phyloP scores from a whole-genome alignment of 192 early-diverging fungal species.

The Pilobolus umbonatus region DNA sequence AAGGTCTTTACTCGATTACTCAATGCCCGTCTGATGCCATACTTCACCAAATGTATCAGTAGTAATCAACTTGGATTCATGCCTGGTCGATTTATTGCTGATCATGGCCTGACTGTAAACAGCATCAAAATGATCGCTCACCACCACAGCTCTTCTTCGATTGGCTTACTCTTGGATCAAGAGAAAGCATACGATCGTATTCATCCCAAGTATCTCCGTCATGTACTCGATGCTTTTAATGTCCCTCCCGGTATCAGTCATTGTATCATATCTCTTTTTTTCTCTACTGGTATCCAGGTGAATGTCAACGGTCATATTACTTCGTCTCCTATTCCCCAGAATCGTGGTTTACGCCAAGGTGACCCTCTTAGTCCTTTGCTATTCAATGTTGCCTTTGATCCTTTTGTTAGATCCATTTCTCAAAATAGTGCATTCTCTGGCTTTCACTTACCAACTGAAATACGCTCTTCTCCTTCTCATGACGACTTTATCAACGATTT shows the following conservation, averaged over 20 bases:
- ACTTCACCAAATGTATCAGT: conserved; percentile 4
- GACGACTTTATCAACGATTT: not conserved
- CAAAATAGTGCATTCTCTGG: not conserved
- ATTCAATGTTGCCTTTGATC: conserved; percentile 31
- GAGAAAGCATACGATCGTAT: conserved; percentile 30
- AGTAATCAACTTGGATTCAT: conserved; percentile 20
- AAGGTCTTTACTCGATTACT: conserved; percentile 15
- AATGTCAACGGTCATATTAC: conserved; percentile 20
- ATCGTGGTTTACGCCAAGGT: conserved; percentile 29
- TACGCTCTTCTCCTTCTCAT: not conserved
- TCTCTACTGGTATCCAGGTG: conserved; percentile 12
- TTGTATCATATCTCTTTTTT: conserved; percentile 1
- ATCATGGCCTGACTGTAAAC: conserved; percentile 15
- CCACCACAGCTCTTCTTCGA: not conserved
- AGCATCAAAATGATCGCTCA: not conserved
- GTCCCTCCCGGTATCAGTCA: not conserved
- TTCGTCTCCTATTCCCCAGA: conserved; percentile 5
- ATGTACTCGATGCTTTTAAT: conserved; percentile 1
- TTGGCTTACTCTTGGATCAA: conserved; percentile 24
- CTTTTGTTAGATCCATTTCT: conserved; percentile 5
- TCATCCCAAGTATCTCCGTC: conserved; percentile 10
- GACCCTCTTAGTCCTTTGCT: conserved; percentile 33
- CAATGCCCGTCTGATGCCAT: not conserved
- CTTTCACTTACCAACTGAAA: not conserved
- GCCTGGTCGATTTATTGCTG: conserved; percentile 13